Conservation (phyloP, 164 flowering plant genomes). For the Annona cherimola region DNA sequence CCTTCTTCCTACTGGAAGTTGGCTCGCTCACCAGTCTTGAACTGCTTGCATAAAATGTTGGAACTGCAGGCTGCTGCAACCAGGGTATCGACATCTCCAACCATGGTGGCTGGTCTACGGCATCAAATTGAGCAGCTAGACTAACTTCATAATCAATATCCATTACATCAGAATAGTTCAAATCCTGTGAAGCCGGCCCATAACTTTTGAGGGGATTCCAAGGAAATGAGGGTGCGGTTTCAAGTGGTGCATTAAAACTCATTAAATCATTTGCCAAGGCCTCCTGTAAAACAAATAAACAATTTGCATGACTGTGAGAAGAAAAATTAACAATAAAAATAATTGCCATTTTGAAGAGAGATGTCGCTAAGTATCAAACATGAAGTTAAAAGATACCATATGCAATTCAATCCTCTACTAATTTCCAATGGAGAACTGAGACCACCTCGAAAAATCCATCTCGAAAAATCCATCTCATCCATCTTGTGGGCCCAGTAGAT, state of each 20-base stretch:
- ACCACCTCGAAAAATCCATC: not conserved
- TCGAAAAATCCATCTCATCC: not conserved
- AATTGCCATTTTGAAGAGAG: not conserved
- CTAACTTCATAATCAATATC: not conserved
- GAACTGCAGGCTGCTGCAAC: constrained; percentile 4
- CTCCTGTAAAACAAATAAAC: constrained; percentile 3
- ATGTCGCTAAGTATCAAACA: not conserved
- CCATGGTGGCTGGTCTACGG: constrained; percentile 7
- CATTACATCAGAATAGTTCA: not conserved
- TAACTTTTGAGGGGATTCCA: not conserved
- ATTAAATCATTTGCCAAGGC: constrained; percentile 1
- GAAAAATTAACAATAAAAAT: not conserved
- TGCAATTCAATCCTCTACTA: not conserved
- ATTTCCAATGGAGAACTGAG: not conserved
- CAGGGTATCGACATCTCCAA: constrained; percentile 7
- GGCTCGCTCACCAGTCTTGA: constrained; percentile 8
- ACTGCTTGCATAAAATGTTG: constrained; percentile 9
- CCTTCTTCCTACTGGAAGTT: constrained; percentile 12
- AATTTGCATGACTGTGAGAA: not conserved
- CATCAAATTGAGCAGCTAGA: constrained; percentile 5
- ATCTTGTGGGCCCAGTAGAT: not conserved
- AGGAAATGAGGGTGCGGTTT: not conserved
- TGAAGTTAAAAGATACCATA: not conserved
- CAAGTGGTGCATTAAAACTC: not conserved
- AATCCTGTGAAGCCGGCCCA: constrained; percentile 1